Conservation (phyloP, 805 yeast species). For the Yarrowia alimentaria region DNA sequence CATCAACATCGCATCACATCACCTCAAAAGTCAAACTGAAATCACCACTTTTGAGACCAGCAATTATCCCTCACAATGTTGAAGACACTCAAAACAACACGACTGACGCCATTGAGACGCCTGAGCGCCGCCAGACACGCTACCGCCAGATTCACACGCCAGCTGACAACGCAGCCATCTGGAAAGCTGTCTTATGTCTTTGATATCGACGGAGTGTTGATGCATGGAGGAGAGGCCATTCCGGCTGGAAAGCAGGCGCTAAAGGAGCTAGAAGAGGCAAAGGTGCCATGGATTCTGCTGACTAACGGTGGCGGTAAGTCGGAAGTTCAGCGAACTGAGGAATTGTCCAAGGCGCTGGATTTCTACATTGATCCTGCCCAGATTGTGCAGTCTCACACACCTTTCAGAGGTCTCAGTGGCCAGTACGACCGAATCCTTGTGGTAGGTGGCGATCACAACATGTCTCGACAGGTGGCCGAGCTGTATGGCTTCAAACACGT, state of each 20-base stretch:
- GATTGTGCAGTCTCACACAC: constrained; percentile 84
- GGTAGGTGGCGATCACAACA: constrained; percentile 76
- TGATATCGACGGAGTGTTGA: constrained; percentile 78
- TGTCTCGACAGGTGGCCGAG: constrained; percentile 68
- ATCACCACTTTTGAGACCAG: too few relatives aligned
- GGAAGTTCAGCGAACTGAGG: constrained; percentile 59
- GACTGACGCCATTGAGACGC: too few relatives aligned
- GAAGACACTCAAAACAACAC: too few relatives aligned
- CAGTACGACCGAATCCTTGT: constrained; percentile 63
- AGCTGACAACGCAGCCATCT: too few relatives aligned
- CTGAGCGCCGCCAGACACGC: too few relatives aligned
- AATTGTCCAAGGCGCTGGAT: constrained; percentile 49
- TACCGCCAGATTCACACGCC: too few relatives aligned
- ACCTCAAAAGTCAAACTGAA: too few relatives aligned
- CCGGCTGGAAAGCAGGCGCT: constrained; percentile 64
- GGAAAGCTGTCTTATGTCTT: constrained; percentile 18
- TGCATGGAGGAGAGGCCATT: constrained; percentile 69
- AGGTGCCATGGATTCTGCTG: constrained; percentile 74
- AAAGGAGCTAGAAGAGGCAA: constrained; percentile 48
- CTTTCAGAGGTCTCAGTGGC: constrained; percentile 60
- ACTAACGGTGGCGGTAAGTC: constrained; percentile 88
- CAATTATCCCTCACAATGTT: too few relatives aligned
- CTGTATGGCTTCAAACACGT: constrained; percentile 77
- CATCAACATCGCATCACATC: too few relatives aligned
- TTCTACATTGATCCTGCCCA: constrained; percentile 50